Evolutionary conservation across 2,329 filamentous ascomycete species (phyloP).

Genomic region (Fusarium newnesense): DNA sequence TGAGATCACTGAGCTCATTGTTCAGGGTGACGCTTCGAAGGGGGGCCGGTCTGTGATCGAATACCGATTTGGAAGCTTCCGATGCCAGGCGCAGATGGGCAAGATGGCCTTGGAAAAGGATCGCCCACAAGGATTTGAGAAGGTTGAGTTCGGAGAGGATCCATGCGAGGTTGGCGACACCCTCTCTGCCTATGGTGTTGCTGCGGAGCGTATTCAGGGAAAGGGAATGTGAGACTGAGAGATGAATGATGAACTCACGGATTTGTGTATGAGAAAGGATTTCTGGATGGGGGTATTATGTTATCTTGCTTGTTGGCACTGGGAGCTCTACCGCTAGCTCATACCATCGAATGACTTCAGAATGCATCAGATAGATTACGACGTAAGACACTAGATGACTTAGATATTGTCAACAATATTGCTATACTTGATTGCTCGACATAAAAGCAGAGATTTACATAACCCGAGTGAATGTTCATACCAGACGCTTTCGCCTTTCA

Average conservation of each 20-base stretch:
- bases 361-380: constrained; percentile 10
- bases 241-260: not conserved
- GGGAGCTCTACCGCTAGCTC: not conserved
- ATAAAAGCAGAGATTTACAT: not conserved
- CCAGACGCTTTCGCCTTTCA: not conserved
- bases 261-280: not conserved
- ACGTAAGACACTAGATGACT: constrained; percentile 7
- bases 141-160: constrained; percentile 52
- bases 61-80: constrained; percentile 65
- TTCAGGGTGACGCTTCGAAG: constrained; percentile 26
- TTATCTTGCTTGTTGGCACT: constrained; percentile 5
- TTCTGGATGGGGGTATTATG: constrained; percentile 4
- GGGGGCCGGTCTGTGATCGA: constrained; percentile 53
- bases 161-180: constrained; percentile 52
- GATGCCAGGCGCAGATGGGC: constrained; percentile 64
- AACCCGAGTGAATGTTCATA: not conserved
- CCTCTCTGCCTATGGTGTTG: constrained; percentile 46
- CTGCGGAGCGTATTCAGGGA: constrained; percentile 48
- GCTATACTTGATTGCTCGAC: not conserved
- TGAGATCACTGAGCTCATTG: constrained; percentile 48
- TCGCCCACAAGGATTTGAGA: constrained; percentile 48
- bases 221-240: constrained; percentile 40
- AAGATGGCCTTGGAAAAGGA: constrained; percentile 53
- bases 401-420: not conserved
- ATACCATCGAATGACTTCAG: not conserved